phyloP scores from a whole-genome alignment of 2,329 filamentous ascomycete species.

The Arthrocladium fulminans region DNA sequence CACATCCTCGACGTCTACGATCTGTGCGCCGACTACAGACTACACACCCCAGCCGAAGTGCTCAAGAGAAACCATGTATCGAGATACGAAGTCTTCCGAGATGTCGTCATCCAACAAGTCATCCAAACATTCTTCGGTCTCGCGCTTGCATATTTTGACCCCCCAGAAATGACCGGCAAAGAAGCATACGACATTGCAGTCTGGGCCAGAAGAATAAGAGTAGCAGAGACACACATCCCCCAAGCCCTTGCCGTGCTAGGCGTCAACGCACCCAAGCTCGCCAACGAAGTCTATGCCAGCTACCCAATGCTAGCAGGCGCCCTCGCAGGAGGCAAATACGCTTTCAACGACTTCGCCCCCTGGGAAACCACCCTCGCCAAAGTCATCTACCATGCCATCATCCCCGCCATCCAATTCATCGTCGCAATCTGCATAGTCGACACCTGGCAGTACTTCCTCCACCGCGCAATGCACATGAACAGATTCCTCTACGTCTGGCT shows the following conservation, averaged over 20 bases:
- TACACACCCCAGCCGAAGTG: slow-evolving; percentile 92
- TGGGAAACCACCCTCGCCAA: slow-evolving; percentile 75
- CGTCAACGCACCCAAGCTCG: slow-evolving; percentile 64
- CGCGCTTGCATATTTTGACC: slow-evolving; percentile 62
- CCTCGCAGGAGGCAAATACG: slow-evolving; percentile 70
- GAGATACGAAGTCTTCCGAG: slow-evolving; percentile 74
- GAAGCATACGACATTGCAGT: slow-evolving; percentile 80
- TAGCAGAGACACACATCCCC: slow-evolving; percentile 72
- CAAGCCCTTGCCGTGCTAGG: slow-evolving; percentile 61
- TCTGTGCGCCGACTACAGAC: slow-evolving; percentile 78
- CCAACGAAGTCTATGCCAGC: slow-evolving; percentile 61
- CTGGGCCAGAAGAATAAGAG: slow-evolving; percentile 74
- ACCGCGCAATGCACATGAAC: slow-evolving; percentile 95
- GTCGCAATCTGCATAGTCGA: slow-evolving; percentile 71
- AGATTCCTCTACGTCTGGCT: slow-evolving; percentile 79
- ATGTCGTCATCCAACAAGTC: slow-evolving; percentile 84
- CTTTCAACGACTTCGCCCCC: slow-evolving; percentile 63
- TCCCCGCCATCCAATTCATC: slow-evolving; percentile 70
- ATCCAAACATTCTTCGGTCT: slow-evolving; percentile 71
- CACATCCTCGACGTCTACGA: slow-evolving; percentile 80
- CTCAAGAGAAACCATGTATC: slow-evolving; percentile 77
- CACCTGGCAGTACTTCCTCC: slow-evolving; percentile 97
- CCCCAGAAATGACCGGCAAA: slow-evolving; percentile 62
- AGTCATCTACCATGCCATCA: slow-evolving; percentile 65
- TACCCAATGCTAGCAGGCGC: slow-evolving; percentile 67